Evolutionary conservation across 2,329 filamentous ascomycete species (phyloP).

Genomic region (Neofusicoccum kwambonambiense): DNA sequence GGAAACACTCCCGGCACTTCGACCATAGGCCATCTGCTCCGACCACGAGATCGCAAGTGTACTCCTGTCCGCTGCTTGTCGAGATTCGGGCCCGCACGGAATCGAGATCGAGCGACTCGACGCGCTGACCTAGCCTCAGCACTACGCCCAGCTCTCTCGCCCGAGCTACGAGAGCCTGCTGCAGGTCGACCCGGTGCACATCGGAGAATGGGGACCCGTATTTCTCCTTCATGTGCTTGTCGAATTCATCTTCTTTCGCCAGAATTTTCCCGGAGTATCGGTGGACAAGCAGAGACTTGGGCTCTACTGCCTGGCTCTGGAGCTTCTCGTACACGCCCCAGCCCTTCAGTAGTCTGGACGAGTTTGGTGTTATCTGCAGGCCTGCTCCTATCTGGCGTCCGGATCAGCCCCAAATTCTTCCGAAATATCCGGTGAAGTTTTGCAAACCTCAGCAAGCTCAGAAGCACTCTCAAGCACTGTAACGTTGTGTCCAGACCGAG

Average conservation of each 20-base stretch:
- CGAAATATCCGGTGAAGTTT: not conserved
- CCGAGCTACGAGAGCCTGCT: constrained; percentile 52
- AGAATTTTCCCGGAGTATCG: constrained; percentile 51
- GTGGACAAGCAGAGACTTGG: constrained; percentile 51
- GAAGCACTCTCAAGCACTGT: constrained; percentile 44
- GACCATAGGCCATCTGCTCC: constrained; percentile 67
- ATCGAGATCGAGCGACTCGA: constrained; percentile 51
- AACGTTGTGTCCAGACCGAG: constrained; percentile 39
- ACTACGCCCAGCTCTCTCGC: constrained; percentile 55
- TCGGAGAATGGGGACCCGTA: constrained; percentile 60
- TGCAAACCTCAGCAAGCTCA: constrained; percentile 43
- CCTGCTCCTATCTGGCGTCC: constrained; percentile 33
- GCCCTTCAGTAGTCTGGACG: constrained; percentile 49
- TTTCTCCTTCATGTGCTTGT: constrained; percentile 52
- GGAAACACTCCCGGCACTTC: constrained; percentile 50
- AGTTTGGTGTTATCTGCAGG: constrained; percentile 38
- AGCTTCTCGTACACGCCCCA: constrained; percentile 52
- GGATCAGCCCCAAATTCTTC: not conserved
- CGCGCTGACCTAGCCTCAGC: constrained; percentile 50
- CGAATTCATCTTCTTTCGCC: constrained; percentile 53
- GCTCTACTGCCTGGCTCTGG: constrained; percentile 39
- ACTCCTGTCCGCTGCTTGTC: constrained; percentile 41
- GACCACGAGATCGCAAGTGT: constrained; percentile 57
- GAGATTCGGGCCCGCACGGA: constrained; percentile 38
- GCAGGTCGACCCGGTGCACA: constrained; percentile 63